Evolutionary conservation across 139 green algal species (phyloP).

Genomic region (Micractinium sp.): DNA sequence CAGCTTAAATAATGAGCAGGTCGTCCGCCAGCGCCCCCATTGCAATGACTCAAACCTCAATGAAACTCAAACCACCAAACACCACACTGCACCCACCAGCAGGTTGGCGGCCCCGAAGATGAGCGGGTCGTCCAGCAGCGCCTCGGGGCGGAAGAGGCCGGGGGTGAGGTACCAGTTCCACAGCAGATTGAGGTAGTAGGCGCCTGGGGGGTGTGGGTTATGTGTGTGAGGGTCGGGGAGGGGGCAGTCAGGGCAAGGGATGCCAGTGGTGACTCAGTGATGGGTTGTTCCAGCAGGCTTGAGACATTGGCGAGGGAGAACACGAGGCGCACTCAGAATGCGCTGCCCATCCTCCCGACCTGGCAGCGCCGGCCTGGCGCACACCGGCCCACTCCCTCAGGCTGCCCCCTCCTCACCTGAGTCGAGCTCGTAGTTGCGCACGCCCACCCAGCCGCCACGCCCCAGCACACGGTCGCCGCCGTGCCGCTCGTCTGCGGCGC

Average conservation of each 20-base stretch:
- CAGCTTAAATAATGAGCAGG: not conserved
- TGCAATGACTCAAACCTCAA: no score
- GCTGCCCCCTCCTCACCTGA: not conserved
- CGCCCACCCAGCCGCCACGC: constrained; percentile 63
- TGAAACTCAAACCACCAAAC: no score
- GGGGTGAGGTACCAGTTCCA: constrained; percentile 63
- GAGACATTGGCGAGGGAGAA: no score
- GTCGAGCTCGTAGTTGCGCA: constrained; percentile 72
- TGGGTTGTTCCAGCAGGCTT: no score
- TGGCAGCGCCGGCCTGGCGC: no score
- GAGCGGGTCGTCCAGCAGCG: constrained; percentile 38
- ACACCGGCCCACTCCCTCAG: not conserved
- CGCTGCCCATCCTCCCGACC: no score
- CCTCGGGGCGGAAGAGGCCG: constrained; percentile 35
- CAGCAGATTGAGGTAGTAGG: constrained; percentile 70
- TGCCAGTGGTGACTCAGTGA: no score
- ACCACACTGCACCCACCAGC: not conserved
- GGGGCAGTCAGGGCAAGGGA: no score
- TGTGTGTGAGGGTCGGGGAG: no score
- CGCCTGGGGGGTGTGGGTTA: constrained; percentile 44
- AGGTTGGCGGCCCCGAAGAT: constrained; percentile 54
- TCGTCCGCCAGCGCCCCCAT: no score
- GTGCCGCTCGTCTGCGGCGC: not conserved
- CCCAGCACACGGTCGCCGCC: constrained; percentile 51
- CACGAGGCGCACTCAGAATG: no score